Evolutionary conservation across 257 asterid genomes (phyloP).

Genomic region (Solanum arcanum): DNA sequence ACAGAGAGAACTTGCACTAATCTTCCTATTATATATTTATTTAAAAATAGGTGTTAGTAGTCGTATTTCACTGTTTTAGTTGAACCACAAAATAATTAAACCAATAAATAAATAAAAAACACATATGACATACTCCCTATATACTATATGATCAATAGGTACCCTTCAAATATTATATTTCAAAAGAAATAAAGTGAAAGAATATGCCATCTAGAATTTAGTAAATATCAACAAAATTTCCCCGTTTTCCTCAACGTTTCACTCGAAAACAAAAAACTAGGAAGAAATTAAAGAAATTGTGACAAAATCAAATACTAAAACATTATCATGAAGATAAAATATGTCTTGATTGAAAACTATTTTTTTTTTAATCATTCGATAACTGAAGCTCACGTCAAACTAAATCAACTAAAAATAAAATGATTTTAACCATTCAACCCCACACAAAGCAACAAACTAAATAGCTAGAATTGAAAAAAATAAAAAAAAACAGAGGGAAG

Average conservation of each 20-base stretch:
- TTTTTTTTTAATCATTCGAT: not conserved
- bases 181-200: not conserved
- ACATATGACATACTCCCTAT: not conserved
- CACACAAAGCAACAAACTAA: not conserved
- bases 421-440: no score
- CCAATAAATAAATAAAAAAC: not conserved
- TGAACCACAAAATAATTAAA: not conserved
- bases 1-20: not conserved
- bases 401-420: not conserved
- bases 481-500: no score
- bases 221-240: not conserved
- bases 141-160: not conserved
- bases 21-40: not conserved
- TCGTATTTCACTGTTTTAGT: not conserved
- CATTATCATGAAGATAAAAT: not conserved
- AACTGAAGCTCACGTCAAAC: not conserved
- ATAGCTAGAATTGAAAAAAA: not conserved
- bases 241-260: not conserved
- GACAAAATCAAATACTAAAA: not conserved
- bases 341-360: not conserved
- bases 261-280: not conserved
- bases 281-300: not conserved
- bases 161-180: not conserved
- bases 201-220: not conserved
- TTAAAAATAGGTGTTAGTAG: not conserved